These are phyloP conservation scores for Volvox africanus DNA, from an alignment of 139 green algal species.

Conservation along the genomic window DNA sequence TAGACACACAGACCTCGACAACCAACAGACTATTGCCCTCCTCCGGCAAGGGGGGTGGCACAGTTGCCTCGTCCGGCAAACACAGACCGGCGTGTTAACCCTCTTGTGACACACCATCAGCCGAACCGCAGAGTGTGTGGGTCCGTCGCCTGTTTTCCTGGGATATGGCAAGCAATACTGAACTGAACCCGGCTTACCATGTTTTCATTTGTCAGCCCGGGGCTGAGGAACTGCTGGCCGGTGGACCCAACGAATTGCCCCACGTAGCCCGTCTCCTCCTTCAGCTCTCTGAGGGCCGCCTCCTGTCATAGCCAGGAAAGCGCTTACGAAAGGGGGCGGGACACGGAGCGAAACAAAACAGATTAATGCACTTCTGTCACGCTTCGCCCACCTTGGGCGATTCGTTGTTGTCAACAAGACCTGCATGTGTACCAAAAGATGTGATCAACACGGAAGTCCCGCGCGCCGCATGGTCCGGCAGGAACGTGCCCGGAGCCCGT, in stretches of 20 bases:
- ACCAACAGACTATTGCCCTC: too few relatives aligned
- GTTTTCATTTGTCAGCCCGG: conserved; percentile 48
- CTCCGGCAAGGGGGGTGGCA: too few relatives aligned
- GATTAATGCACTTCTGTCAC: neutral
- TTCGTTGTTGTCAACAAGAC: conserved; percentile 39
- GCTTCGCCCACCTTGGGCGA: neutral
- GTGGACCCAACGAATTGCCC: conserved; percentile 41
- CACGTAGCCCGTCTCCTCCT: conserved; percentile 55
- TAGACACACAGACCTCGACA: too few relatives aligned
- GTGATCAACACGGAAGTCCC: neutral
- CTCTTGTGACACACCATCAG: too few relatives aligned
- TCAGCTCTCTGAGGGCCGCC: conserved; percentile 46
- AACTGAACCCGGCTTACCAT: conserved; percentile 11
- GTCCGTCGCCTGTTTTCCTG: too few relatives aligned
- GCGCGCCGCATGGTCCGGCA: neutral
- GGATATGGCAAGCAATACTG: too few relatives aligned
- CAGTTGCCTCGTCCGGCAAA: too few relatives aligned
- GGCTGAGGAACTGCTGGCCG: conserved; percentile 48
- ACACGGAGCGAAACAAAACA: neutral
- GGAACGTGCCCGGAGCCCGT: neutral
- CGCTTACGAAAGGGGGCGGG: neutral
- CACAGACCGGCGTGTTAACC: too few relatives aligned
- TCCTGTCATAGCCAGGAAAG: neutral
- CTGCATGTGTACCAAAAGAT: neutral
- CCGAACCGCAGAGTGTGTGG: too few relatives aligned